Conservation (phyloP, 371 early-diverging fungal genomes). For the Agmasoma carcini region DNA sequence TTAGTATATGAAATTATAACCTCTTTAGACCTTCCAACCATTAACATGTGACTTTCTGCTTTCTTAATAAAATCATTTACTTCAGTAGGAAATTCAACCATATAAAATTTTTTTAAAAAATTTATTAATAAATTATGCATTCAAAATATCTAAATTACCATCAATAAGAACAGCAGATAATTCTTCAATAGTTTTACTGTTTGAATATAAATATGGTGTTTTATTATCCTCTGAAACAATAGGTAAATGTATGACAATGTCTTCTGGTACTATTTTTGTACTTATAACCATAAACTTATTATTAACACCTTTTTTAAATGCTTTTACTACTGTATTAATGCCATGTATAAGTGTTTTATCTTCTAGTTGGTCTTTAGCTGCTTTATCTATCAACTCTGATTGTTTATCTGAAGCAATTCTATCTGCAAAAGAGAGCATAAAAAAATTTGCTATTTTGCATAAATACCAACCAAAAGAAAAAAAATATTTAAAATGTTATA, state of each 20-base stretch:
- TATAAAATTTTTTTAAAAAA: background rate
- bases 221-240: slow-evolving; percentile 81
- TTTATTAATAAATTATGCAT: background rate
- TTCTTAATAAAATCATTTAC: background rate
- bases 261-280: slow-evolving; percentile 83
- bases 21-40: slow-evolving; percentile 7
- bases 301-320: background rate
- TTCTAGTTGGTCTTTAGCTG: background rate
- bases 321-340: slow-evolving; percentile 32
- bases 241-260: slow-evolving; percentile 86
- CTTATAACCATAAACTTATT: slow-evolving; percentile 69
- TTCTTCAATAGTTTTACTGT: slow-evolving; percentile 55
- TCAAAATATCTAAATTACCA: background rate
- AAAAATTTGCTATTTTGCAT: too few relatives aligned
- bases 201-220: slow-evolving; percentile 79
- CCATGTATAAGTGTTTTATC: slow-evolving; percentile 9
- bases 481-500: background rate
- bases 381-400: slow-evolving; percentile 17
- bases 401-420: slow-evolving; percentile 24
- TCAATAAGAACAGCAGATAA: slow-evolving; percentile 30
- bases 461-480: background rate
- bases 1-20: background rate
- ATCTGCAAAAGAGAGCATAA: slow-evolving; percentile 38
- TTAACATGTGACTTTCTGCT: background rate
- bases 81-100: background rate